These are phyloP conservation scores for Platismatia glauca DNA, from an alignment of 495 filamentous ascomycete genomes.

Conservation along the genomic window DNA sequence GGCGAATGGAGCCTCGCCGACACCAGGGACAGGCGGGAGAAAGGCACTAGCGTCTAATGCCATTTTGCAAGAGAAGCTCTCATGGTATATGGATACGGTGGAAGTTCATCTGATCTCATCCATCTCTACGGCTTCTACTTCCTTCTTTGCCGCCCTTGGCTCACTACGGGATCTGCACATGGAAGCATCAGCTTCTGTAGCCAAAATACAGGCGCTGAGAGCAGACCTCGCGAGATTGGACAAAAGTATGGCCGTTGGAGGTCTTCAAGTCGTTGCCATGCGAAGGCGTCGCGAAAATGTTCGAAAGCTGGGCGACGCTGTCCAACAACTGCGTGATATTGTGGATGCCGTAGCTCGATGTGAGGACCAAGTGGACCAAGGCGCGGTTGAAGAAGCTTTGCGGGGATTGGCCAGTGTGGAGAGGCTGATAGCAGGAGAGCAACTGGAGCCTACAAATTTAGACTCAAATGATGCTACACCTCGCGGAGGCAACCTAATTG, in stretches of 20 bases:
- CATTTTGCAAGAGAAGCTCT: conserved; percentile 97
- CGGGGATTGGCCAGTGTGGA: conserved; percentile 68
- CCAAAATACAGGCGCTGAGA: conserved; percentile 71
- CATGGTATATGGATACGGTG: conserved; percentile 99
- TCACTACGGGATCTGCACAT: conserved; percentile 83
- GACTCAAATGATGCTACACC: conserved; percentile 23
- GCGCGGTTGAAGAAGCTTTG: conserved; percentile 70
- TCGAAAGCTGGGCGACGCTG: conserved; percentile 68
- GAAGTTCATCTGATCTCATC: conserved; percentile 95
- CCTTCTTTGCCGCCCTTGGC: conserved; percentile 92
- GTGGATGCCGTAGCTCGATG: conserved; percentile 67
- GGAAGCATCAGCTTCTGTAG: conserved; percentile 86
- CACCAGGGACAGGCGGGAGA: conserved; percentile 47
- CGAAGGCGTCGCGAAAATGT: conserved; percentile 77
- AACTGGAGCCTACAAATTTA: conserved; percentile 27
- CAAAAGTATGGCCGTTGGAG: conserved; percentile 75
- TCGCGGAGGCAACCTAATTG: conserved; percentile 39
- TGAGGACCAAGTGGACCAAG: conserved; percentile 71
- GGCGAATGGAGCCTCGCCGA: conserved; percentile 52
- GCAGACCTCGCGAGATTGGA: conserved; percentile 74
- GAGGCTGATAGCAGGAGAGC: conserved; percentile 63
- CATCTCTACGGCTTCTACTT: conserved; percentile 87
- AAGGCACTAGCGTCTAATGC: conserved; percentile 94
- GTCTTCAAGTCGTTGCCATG: conserved; percentile 77
- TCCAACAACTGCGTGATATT: conserved; percentile 71